phyloP scores from a whole-genome alignment of 495 filamentous ascomycete genomes.

The Saxispiralis lemnorum region DNA sequence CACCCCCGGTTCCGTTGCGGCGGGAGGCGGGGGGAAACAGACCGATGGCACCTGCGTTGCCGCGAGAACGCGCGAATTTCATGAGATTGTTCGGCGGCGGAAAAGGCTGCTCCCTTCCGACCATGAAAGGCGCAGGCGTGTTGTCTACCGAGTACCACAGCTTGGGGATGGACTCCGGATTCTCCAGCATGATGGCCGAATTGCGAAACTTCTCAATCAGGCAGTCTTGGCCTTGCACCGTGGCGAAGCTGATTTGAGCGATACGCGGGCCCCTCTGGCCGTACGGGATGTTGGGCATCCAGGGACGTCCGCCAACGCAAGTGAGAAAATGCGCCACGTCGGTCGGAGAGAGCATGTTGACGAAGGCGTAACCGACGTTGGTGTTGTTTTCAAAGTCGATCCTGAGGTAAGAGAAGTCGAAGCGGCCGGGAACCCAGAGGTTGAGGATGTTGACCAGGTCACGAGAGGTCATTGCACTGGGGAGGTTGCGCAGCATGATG shows the following conservation, averaged over 20 bases:
- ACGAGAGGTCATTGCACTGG: conserved; percentile 60
- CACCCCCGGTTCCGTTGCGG: neutral
- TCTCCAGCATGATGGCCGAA: conserved; percentile 82
- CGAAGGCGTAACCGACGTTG: conserved; percentile 94
- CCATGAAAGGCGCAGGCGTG: conserved; percentile 22
- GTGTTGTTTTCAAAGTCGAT: conserved; percentile 36
- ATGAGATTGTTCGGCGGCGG: conserved; percentile 64
- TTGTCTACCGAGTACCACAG: conserved; percentile 30
- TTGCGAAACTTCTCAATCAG: conserved; percentile 90
- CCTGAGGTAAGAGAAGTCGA: conserved; percentile 88
- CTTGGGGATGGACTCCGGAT: conserved; percentile 65
- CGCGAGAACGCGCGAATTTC: conserved; percentile 67
- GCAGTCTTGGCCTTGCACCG: conserved; percentile 80
- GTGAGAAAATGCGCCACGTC: conserved; percentile 14
- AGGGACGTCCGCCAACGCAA: conserved; percentile 29
- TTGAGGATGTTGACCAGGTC: conserved; percentile 67
- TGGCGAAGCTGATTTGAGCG: conserved; percentile 84
- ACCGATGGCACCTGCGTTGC: conserved; percentile 77
- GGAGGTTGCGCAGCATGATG: conserved; percentile 89
- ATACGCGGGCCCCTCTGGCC: conserved; percentile 41
- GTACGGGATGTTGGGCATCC: conserved; percentile 24
- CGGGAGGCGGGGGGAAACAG: conserved; percentile 3
- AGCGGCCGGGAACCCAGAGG: conserved; percentile 57
- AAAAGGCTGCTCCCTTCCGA: conserved; percentile 49
- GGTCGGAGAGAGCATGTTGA: conserved; percentile 77